Evolutionary conservation across 2,329 filamentous ascomycete species (phyloP).

Genomic region (Pyrenochaeta sp.): DNA sequence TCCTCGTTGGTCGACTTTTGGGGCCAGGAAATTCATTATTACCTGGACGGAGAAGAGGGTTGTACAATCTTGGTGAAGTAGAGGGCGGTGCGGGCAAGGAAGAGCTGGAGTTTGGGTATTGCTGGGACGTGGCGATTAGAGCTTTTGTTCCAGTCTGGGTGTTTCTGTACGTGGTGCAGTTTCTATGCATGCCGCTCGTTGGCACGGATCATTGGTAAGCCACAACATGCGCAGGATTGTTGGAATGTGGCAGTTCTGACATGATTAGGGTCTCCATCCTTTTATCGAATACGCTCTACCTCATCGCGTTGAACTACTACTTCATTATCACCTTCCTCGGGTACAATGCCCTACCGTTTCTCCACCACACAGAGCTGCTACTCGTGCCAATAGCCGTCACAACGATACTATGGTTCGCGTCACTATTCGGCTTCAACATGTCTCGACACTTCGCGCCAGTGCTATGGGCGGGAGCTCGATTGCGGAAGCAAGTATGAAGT

Average conservation of each 20-base stretch:
- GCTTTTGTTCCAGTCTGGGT: slow-evolving; percentile 74
- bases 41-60: slow-evolving; percentile 62
- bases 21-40: slow-evolving; percentile 64
- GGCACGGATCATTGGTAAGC: slow-evolving; percentile 61
- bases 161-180: slow-evolving; percentile 73
- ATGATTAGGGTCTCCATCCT: slow-evolving; percentile 61
- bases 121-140: slow-evolving; percentile 73
- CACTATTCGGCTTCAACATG: slow-evolving; percentile 61
- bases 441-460: slow-evolving; percentile 61
- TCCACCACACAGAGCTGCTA: slow-evolving; percentile 72
- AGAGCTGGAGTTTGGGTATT: slow-evolving; percentile 74
- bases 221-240: not conserved
- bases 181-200: slow-evolving; percentile 70
- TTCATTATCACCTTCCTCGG: slow-evolving; percentile 74
- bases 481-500: slow-evolving; percentile 52
- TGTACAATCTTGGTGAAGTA: slow-evolving; percentile 64
- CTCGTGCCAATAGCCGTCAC: slow-evolving; percentile 69
- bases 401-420: slow-evolving; percentile 66
- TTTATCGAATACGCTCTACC: slow-evolving; percentile 71
- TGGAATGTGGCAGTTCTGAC: not conserved
- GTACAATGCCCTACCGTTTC: slow-evolving; percentile 73
- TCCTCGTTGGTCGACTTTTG: slow-evolving; percentile 68
- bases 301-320: slow-evolving; percentile 72
- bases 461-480: slow-evolving; percentile 57
- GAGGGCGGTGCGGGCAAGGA: slow-evolving; percentile 56